Base-by-base conservation (phyloP, 768 basidiomycete genomes). In the Suillus spraguei region DNA sequence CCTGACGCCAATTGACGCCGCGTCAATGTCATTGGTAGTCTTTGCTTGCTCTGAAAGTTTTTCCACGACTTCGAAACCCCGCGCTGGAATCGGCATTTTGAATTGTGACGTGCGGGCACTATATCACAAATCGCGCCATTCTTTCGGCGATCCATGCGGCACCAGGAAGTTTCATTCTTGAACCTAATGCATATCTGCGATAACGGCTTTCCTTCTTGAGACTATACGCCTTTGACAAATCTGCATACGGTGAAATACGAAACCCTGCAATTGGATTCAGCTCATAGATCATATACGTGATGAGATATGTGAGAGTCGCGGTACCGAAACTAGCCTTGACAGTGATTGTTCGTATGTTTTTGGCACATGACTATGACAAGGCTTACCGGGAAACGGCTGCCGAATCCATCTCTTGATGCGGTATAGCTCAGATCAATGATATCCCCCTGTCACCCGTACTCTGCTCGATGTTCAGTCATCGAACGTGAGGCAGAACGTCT, bases 11-110 rank as follows among this genome's bases (percentile, higher is more conserved):
- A 28, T 16, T 58, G 56, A 41, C 28, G 39, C 22, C 16, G 24
- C 39, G 39, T 41, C 20, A 53, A 35, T 53, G 52, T n/a, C 56
- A 41, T 17, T 11, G 28, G 50, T 52, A 52, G 16, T 52, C 50
- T 52, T 52, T 50, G 49, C 49, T 52, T 28, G 24, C 24, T 32
- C 39, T 58, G 56, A 1, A 28, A 58, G 56, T 58, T 58, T 24
- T 58, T 58, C 56, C 56, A 58, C 38, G 39, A 32, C 56, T 58
- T 58, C 39, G 38, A 56, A 56, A 56, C 22, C 36, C 36, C 38
- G 55, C 55, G 55, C 38, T 56, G 36, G n/a, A 41, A 58, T 58
- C 56, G 56, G 56, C 24, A 32, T 20, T 41, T 41, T 58, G 24
- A 9, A 50, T 39, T 17, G 55, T 58, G 38, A 38, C 36, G 55